A percentile compares a stretch with the other conserved stretches of the same genome.
Conservation (phyloP, 2,329 filamentous ascomycete genomes). For the Biscogniauxia mediterranea region DNA sequence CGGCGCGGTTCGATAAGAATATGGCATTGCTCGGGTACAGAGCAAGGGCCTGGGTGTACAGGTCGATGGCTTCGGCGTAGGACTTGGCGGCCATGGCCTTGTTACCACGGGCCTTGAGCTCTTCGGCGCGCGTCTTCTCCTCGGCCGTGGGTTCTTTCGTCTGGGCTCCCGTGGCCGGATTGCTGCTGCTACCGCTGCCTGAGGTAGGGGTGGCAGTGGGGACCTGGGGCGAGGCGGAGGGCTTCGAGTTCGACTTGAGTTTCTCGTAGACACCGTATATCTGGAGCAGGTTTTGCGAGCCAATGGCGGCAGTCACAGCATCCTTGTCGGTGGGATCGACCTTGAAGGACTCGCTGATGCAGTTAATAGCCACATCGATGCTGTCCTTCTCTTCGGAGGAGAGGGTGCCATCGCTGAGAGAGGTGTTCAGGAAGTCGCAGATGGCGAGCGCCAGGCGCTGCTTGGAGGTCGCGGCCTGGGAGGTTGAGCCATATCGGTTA, state of each 20-base stretch:
- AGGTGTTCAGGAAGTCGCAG: constrained; percentile 88
- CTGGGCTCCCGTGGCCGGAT: constrained; percentile 8
- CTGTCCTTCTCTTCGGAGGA: constrained; percentile 85
- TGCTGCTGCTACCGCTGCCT: constrained; percentile 26
- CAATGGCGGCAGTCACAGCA: constrained; percentile 73
- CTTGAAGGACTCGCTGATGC: constrained; percentile 93
- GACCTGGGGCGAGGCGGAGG: constrained; percentile 37
- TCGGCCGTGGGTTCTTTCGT: constrained; percentile 45
- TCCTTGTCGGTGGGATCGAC: constrained; percentile 78
- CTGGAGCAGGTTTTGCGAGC: constrained; percentile 80
- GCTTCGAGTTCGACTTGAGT: constrained; percentile 60
- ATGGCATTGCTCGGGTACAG: constrained; percentile 85
- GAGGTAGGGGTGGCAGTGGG: constrained; percentile 44
- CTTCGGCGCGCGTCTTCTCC: constrained; percentile 78
- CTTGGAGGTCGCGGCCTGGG: constrained; percentile 50
- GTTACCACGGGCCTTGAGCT: constrained; percentile 87
- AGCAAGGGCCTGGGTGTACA: constrained; percentile 83
- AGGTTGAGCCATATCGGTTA: background rate
- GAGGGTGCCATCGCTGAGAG: constrained; percentile 84
- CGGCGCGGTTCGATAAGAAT: constrained; percentile 96
- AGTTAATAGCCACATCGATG: constrained; percentile 90
- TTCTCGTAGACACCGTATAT: constrained; percentile 98
- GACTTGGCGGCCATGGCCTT: constrained; percentile 94
- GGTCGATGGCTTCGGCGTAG: constrained; percentile 75
- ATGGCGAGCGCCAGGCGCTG: constrained; percentile 96